Conservation (phyloP, 805 yeast species). For the Pachysolen tannophilus region DNA sequence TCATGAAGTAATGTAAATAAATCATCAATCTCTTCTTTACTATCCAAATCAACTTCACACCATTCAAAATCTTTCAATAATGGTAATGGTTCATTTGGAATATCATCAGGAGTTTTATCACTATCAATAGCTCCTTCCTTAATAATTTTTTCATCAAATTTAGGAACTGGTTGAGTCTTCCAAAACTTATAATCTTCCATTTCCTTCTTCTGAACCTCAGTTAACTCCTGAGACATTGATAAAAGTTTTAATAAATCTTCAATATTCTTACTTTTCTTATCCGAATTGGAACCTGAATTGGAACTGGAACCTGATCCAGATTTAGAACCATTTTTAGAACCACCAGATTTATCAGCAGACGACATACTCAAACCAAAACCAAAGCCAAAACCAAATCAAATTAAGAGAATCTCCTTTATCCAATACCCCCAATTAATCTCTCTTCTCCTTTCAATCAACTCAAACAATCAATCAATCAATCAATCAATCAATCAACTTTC, state of each 20-base stretch:
- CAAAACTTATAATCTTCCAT: constrained; percentile 93
- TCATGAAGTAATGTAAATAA: constrained; percentile 75
- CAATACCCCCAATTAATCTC: too few relatives aligned
- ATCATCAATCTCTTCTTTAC: constrained; percentile 55
- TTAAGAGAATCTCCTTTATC: too few relatives aligned
- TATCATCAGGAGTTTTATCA: constrained; percentile 58
- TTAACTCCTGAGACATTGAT: constrained; percentile 44
- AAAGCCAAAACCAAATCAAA: too few relatives aligned
- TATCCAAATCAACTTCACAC: constrained; percentile 65
- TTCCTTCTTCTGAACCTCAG: constrained; percentile 53
- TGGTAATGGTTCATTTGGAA: constrained; percentile 64
- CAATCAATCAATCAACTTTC: too few relatives aligned
- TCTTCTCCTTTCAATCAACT: too few relatives aligned
- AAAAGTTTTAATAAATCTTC: constrained; percentile 53
- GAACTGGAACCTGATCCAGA: too few relatives aligned
- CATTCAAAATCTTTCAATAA: constrained; percentile 80
- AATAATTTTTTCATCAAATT: constrained; percentile 56
- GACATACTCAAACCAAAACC: too few relatives aligned
- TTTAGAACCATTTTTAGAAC: too few relatives aligned
- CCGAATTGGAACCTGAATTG: too few relatives aligned
- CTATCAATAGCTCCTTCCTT: constrained; percentile 79
- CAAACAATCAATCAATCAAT: too few relatives aligned
- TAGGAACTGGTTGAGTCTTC: constrained; percentile 95
- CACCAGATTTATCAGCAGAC: too few relatives aligned
- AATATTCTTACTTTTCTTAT: too few relatives aligned